Conservation (phyloP, 768 basidiomycete genomes). For the Dioszegia hungarica region DNA sequence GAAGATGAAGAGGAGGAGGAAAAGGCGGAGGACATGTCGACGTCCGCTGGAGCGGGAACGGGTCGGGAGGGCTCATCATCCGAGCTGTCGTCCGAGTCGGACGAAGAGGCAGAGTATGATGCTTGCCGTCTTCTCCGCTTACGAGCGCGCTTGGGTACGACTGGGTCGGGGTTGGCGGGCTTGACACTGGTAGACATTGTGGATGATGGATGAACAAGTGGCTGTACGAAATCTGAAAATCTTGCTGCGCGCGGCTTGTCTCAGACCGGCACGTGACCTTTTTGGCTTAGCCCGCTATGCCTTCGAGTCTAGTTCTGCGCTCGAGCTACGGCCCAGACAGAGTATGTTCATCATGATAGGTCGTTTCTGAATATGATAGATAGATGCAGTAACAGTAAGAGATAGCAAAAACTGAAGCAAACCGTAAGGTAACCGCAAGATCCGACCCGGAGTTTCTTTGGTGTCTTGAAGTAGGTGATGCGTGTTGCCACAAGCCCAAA, state of each 20-base stretch:
- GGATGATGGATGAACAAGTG: not conserved
- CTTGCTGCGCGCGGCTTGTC: not conserved
- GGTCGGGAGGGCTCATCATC: conserved; percentile 12
- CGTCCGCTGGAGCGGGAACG: conserved; percentile 10
- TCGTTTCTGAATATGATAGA: too few relatives aligned
- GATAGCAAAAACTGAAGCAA: too few relatives aligned
- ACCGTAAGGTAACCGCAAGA: too few relatives aligned
- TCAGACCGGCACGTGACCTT: too few relatives aligned
- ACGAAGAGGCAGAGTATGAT: conserved; percentile 17
- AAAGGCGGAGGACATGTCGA: conserved; percentile 1
- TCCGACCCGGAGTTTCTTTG: too few relatives aligned
- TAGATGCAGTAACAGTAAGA: too few relatives aligned
- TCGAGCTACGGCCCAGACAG: too few relatives aligned
- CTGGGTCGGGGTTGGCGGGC: not conserved
- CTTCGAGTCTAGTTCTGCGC: too few relatives aligned
- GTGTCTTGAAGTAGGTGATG: too few relatives aligned
- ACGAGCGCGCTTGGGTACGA: conserved; percentile 2
- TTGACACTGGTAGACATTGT: not conserved
- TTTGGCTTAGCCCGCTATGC: too few relatives aligned
- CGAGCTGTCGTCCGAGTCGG: conserved; percentile 10
- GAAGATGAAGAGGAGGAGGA: conserved; percentile 20
- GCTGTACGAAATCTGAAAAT: not conserved
- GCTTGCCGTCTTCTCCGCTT: conserved; percentile 22
- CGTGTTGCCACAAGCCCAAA: too few relatives aligned
- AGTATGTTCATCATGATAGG: too few relatives aligned